These are phyloP conservation scores for Trichosphaerium sp. DNA, from an alignment of 78 protist species.

Conservation along the genomic window DNA sequence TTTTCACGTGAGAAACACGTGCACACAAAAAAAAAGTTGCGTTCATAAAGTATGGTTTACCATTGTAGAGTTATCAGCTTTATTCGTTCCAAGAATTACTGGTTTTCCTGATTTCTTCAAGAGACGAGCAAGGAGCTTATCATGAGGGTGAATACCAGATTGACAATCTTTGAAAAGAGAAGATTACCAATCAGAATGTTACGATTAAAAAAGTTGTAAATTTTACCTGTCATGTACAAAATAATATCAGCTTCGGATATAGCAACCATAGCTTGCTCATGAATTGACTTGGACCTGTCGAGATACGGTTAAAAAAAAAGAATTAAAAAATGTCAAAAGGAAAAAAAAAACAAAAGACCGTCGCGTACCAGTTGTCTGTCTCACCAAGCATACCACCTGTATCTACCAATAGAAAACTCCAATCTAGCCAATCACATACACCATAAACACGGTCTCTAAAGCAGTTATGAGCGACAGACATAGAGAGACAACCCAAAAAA, in stretches of 20 bases:
- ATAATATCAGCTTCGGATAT: constrained; percentile 38
- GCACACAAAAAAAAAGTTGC: too few species aligned
- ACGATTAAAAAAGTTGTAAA: neutral
- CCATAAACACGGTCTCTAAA: constrained; percentile 42
- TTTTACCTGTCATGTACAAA: constrained; percentile 18
- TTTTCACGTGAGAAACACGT: too few species aligned
- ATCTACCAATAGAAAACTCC: constrained; percentile 34
- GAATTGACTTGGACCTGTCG: too few species aligned
- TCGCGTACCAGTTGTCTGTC: neutral
- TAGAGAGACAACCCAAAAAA: neutral
- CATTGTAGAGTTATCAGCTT: constrained; percentile 25
- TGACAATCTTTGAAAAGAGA: too few species aligned
- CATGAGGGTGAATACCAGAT: constrained; percentile 21
- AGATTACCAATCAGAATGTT: neutral
- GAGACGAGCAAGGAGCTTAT: constrained; percentile 37
- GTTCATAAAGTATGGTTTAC: too few species aligned
- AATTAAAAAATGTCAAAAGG: too few species aligned
- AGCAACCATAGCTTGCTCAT: constrained; percentile 31
- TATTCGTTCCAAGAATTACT: constrained; percentile 21
- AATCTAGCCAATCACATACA: constrained; percentile 14
- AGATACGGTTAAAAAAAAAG: too few species aligned
- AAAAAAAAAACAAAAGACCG: too few species aligned
- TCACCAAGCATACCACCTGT: constrained; percentile 62
- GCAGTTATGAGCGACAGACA: neutral
- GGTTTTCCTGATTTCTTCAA: constrained; percentile 10